Base-by-base conservation (phyloP, 2,329 filamentous ascomycete species). In the Xylaria multiplex region DNA sequence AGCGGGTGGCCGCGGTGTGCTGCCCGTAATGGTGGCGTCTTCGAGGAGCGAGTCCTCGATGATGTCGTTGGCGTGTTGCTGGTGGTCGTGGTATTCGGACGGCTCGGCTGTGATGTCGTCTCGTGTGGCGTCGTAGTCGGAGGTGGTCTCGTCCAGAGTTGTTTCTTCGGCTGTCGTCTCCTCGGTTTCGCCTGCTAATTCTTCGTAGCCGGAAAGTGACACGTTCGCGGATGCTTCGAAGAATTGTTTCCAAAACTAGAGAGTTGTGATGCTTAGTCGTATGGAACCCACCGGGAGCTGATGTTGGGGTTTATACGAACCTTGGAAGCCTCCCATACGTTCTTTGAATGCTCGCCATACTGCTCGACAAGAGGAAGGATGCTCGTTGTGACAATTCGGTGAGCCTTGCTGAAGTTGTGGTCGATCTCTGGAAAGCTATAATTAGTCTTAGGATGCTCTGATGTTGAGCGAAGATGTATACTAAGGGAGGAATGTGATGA, bases 171-270 rank as follows among this genome's bases (percentile, higher is more conserved):
- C 80, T 1, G 75, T 82, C 63, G 75, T 85, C 74, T 86, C 88
- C n/a, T 91, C 89, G 1, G 84, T 82, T 59, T 87, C 88, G 61
- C 91, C 89, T 14, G 88, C 88, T 24, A 89, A 85, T 76, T 97
- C 94, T 77, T 97, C 95, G 79, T 99, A 97, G 32, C 94, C 93
- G 0, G 93, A 97, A 11, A 99, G 86, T 11, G 95, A 97, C 30
- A 99, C 95, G 75, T 99, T 98, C 77, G 96, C 96, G 54, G 94
- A 97, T 42, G 96, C 93, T 81, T 99, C 96, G 80, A 99, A 99
- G 83, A 99, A 99, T 83, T 98, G 94, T 81, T 99, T 99, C 96
- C 96, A 99, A 81, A 99, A 99, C 92, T 96, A 75, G 13, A 61
- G 32, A 1, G 24, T 22, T 22, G 30, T 16, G 11, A 50, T 43